These are phyloP conservation scores for Pleurotus tuber-regium DNA, from an alignment of 768 basidiomycete species.

Conservation along the genomic window DNA sequence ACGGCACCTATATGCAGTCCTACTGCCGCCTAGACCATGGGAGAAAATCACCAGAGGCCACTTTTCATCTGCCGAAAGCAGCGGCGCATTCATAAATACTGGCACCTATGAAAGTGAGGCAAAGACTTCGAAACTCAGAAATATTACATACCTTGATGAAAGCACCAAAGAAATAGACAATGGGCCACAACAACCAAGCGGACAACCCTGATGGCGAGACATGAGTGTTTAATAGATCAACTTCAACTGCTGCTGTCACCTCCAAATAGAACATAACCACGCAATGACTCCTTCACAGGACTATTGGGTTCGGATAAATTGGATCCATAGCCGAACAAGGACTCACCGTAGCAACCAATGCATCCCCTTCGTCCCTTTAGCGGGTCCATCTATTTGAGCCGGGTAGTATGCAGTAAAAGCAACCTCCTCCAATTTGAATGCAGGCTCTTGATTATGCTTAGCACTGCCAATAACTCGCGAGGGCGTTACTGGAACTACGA, in stretches of 20 bases:
- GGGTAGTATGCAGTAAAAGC: constrained; percentile 69
- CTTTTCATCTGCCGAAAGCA: constrained; percentile 35
- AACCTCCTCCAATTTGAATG: constrained; percentile 57
- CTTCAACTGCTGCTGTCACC: constrained; percentile 27
- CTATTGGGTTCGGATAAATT: constrained; percentile 21
- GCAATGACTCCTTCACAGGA: constrained; percentile 42
- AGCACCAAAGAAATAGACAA: constrained; percentile 49
- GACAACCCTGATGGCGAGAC: constrained; percentile 27
- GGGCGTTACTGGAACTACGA: constrained; percentile 42
- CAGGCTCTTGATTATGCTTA: constrained; percentile 36
- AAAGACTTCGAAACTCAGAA: too few relatives aligned
- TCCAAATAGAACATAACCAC: constrained; percentile 49
- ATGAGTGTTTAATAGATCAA: neutral
- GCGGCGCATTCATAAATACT: constrained; percentile 53
- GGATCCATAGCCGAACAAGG: neutral
- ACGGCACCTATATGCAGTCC: constrained; percentile 63
- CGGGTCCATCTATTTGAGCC: constrained; percentile 30
- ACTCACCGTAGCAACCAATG: constrained; percentile 59
- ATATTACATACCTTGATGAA: constrained; percentile 43
- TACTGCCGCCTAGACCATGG: constrained; percentile 76
- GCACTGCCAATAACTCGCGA: constrained; percentile 34
- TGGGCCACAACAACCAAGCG: constrained; percentile 44
- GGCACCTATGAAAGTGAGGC: constrained; percentile 55
- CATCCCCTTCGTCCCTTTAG: constrained; percentile 34
- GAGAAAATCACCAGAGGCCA: constrained; percentile 86